Conservation (phyloP, 805 yeast species). For the Yarrowia alimentaria region DNA sequence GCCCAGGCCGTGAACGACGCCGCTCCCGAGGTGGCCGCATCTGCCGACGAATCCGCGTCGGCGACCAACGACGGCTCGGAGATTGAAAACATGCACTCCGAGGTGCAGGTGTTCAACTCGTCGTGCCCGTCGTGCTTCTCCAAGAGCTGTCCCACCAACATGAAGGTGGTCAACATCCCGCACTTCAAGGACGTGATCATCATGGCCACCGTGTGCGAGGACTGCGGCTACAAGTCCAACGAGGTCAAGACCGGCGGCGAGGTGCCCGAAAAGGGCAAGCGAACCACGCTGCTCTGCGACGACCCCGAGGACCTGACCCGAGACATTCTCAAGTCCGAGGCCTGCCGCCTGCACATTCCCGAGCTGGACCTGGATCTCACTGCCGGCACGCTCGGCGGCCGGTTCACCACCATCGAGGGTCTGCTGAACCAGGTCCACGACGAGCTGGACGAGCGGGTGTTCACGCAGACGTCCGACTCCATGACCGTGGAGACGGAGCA, state of each 20-base stretch:
- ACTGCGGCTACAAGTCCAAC: slow-evolving; percentile 93
- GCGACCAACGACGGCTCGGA: no score
- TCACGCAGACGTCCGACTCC: slow-evolving; percentile 82
- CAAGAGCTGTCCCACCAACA: slow-evolving; percentile 77
- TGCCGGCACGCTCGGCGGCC: slow-evolving; percentile 96
- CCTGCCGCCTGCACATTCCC: slow-evolving; percentile 82
- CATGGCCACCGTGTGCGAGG: slow-evolving; percentile 90
- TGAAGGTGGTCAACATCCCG: slow-evolving; percentile 95
- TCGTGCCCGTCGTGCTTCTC: slow-evolving; percentile 87
- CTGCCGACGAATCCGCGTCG: no score
- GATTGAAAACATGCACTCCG: slow-evolving; percentile 81
- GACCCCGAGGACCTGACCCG: slow-evolving; percentile 92
- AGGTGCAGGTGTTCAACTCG: slow-evolving; percentile 89
- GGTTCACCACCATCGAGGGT: slow-evolving; percentile 97
- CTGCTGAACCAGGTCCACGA: slow-evolving; percentile 82
- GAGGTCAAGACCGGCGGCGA: slow-evolving; percentile 99
- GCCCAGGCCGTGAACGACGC: slow-evolving; percentile 36
- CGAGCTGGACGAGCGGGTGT: slow-evolving; percentile 81
- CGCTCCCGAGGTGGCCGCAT: slow-evolving; percentile 33
- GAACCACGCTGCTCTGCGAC: slow-evolving; percentile 67
- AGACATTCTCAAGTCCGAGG: slow-evolving; percentile 91
- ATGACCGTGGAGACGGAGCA: slow-evolving; percentile 74
- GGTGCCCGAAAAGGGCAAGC: slow-evolving; percentile 81
- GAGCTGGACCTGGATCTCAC: slow-evolving; percentile 87
- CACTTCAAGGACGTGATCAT: slow-evolving; percentile 96